Conservation (phyloP, 2,329 filamentous ascomycete genomes). For the Echinosphaeria canescens region DNA sequence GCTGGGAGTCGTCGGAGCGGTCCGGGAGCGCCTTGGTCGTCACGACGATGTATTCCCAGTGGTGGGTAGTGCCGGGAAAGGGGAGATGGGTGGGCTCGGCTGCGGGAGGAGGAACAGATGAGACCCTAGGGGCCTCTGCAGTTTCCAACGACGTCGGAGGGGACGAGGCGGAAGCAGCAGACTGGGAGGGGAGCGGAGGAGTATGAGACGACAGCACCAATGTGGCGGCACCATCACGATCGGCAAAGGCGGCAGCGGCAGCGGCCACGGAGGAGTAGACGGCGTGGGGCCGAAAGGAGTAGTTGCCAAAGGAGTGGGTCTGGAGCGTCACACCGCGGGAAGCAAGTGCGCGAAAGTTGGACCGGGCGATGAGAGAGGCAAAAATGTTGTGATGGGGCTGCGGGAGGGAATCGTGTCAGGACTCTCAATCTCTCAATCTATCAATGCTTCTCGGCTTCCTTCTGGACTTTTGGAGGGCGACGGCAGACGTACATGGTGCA, state of each 20-base stretch:
- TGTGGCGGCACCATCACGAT: too few species aligned
- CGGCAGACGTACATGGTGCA: slow-evolving; percentile 31
- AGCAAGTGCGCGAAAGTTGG: slow-evolving; percentile 45
- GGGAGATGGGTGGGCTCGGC: too few species aligned
- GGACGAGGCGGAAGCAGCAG: too few species aligned
- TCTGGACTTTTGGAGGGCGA: too few species aligned
- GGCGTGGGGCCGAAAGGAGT: slow-evolving; percentile 36
- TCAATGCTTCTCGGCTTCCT: not conserved
- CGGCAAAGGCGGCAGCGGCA: slow-evolving; percentile 14
- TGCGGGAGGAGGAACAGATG: too few species aligned
- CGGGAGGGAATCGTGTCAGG: too few species aligned
- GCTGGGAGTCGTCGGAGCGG: slow-evolving; percentile 33
- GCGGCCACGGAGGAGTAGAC: slow-evolving; percentile 39
- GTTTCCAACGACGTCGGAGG: too few species aligned
- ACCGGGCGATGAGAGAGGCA: slow-evolving; percentile 51
- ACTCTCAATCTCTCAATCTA: too few species aligned
- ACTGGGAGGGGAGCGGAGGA: too few species aligned
- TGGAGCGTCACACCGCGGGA: slow-evolving; percentile 38
- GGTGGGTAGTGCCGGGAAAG: too few species aligned
- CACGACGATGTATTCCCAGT: slow-evolving; percentile 40
- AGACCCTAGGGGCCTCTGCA: too few species aligned
- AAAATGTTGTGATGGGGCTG: slow-evolving; percentile 26
- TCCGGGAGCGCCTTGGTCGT: slow-evolving; percentile 52
- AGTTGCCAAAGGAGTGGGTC: slow-evolving; percentile 45
- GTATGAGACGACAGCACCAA: too few species aligned